These are phyloP conservation scores for Neoboletus subvelutipes DNA, from an alignment of 768 basidiomycete genomes.

Conservation along the genomic window DNA sequence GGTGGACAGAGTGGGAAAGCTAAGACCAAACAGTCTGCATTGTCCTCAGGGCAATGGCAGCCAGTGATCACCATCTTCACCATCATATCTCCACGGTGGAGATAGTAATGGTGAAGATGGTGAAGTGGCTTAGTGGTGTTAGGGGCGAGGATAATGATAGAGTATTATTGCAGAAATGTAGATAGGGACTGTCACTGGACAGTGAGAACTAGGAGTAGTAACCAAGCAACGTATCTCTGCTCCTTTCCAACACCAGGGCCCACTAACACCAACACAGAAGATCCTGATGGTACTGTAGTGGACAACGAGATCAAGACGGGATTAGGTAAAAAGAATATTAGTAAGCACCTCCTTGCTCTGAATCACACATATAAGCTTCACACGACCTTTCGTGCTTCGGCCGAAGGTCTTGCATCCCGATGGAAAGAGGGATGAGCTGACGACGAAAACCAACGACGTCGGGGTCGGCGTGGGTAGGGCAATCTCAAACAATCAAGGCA, in stretches of 20 bases:
- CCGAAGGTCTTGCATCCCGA: not conserved
- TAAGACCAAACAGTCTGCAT: not conserved
- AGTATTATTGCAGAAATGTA: no score
- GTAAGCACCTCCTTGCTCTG: not conserved
- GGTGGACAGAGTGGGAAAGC: not conserved
- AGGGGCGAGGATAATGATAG: no score
- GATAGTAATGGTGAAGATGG: not conserved
- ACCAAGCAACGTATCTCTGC: no score
- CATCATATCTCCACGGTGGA: no score
- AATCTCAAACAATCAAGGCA: slow-evolving; percentile 2
- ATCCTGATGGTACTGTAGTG: no score
- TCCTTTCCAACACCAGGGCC: no score
- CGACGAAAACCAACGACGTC: not conserved
- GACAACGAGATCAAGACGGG: not conserved
- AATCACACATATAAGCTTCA: no score
- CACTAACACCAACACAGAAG: no score
- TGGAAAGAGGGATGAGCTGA: not conserved
- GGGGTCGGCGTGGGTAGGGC: slow-evolving; percentile 7
- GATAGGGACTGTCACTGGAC: no score
- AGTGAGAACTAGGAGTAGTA: no score
- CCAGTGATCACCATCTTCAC: no score
- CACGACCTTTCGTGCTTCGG: not conserved
- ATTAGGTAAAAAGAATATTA: not conserved
- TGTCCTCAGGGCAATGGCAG: not conserved
- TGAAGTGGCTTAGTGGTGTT: no score